Evolutionary conservation across 805 yeast genomes (phyloP), one percentile per base, ranked within the genome.

Genomic region (Kuraishia ogatae): DNA sequence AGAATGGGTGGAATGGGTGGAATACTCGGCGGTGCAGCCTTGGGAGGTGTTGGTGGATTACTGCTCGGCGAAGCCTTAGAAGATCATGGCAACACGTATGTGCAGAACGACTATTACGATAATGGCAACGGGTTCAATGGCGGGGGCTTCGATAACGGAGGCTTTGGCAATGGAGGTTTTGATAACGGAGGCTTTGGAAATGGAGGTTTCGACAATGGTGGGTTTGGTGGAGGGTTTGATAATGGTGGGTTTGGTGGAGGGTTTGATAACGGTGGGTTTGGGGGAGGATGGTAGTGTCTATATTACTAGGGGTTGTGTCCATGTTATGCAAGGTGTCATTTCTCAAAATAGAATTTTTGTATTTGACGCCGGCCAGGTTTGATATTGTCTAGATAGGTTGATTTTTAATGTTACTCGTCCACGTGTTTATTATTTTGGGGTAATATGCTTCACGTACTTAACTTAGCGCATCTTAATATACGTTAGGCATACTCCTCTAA

Each of bases 21-120:
- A 8, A 50, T 62, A 59, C 28, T 63, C 53, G 70, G 71, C 4
- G 70, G 72, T 52, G 62, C 65, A n/a, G 72, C 71, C 2, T 59
- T 66, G 3, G 73, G 73, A 50, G 62, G 59, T 15, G 48, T 66
- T 26, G 66, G 70, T 49, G 72, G 70, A 48, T 58, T 64, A 11
- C 17, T 68, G 52, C 46, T 69, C 51, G 66, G 60, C 24, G 57
- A 58, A 43, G 60, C 62, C 24, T 56, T 62, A 1, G 54, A 52
- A 28, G 50, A 26, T 39, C 51, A 13, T 8, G 48, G 48, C 22
- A 35, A 35, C 43, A 35, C 7, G 17, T 46, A 17, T 21, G 50
- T 21, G 29, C 28, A 53, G 49, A 57, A 50, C 47, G 53, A 54
- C 39, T 53, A 58, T 39, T 21, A 50, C 56, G 60, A 17, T n/a